Base-by-base conservation (phyloP, 768 basidiomycete genomes). In the Tylopilus subfusipes region DNA sequence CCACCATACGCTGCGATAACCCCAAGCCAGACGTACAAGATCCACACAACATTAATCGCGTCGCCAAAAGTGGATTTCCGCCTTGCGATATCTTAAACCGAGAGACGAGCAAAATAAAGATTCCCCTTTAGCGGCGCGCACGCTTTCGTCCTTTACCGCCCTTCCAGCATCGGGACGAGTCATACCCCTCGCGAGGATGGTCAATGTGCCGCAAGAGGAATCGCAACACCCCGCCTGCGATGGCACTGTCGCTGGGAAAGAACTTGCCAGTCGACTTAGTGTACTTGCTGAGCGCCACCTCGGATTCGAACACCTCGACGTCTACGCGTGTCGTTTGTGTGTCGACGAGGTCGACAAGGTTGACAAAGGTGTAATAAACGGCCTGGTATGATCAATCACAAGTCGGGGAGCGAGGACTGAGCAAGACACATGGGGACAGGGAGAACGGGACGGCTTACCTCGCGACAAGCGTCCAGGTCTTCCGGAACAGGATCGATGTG, bases 201-300 rank as follows among this genome's bases (percentile, higher is more conserved):
- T 21, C 3, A 24, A 63, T 62, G 29, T 58, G 59, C 1, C 63
- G 62, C 9, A 65, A 27, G 27, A 63, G 53, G 31, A 51, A 53
- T 1, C 43, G 52, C 16, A 63, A 22, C 11, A 63, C 10, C 0
- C 63, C 63, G 7, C 62, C 62, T 27, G 63, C 63, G 5, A 53
- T 46, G 2, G 55, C 55, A 19, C 46, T 58, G 1, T 63, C 53
- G 5, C 27, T 61, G 0, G 62, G 63, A 0, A 63, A 63, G 3
- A 24, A 51, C 40, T 64, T 60, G 11, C 60, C 58, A 1, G 54
- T 53, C 22, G n/a, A 14, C 14, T 4, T n/a, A 6, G 52, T 53
- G 12, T 53, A 53, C 7, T 18, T 9, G 44, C 52, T 38, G 2
- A 46, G 52, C 11, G 27, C 44, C 1, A 21, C 34, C 44, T 53